Evolutionary conservation across 306 rosid species (phyloP), one percentile per base, ranked within the genome.

Genomic region (Prunus mume): DNA sequence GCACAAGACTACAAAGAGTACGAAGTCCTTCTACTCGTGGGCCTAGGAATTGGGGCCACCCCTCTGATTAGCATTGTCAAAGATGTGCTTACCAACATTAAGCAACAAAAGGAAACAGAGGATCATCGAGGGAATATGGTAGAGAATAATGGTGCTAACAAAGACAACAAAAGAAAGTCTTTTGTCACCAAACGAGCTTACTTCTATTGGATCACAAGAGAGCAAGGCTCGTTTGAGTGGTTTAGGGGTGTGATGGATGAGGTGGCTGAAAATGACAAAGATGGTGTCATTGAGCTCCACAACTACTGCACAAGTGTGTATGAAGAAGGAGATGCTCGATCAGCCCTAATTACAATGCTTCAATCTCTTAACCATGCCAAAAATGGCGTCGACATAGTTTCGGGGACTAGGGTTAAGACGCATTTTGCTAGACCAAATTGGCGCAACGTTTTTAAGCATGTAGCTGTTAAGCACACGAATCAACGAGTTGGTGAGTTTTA

Each of bases 171-270:
- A 79, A 6, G 43, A 38, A 88, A 76, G 86, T 38, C 88, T 22
- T 91, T 93, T 24, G 94, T 87, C 17, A 90, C 96, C 11, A 86
- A 82, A n/a, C 71, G 94, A 22, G 98, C 91, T 19, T 91, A 93
- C 75, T 93, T 93, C 78, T 93, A 93, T 46, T 91, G 98, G 98
- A 93, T 93, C 3, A 93, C 98, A 5, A 83, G 98, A 1, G 98
- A 93, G 77, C 97, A 93, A 71, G 97, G 98, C 45, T 93, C 92
- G 2, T 91, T 93, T 50, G 97, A 91, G 76, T 93, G 98, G 98
- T 93, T 93, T 22, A 83, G 82, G 64, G 97, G 93, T 30, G 97
- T 90, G 65, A 93, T 93, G 97, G 83, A 93, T 60, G 98, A 91
- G 74, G 89, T 93, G 18, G 93, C 93, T 0, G 97, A 90, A 69